These are phyloP conservation scores for Suillus occidentalis DNA, from an alignment of 768 basidiomycete species.

Conservation along the genomic window DNA sequence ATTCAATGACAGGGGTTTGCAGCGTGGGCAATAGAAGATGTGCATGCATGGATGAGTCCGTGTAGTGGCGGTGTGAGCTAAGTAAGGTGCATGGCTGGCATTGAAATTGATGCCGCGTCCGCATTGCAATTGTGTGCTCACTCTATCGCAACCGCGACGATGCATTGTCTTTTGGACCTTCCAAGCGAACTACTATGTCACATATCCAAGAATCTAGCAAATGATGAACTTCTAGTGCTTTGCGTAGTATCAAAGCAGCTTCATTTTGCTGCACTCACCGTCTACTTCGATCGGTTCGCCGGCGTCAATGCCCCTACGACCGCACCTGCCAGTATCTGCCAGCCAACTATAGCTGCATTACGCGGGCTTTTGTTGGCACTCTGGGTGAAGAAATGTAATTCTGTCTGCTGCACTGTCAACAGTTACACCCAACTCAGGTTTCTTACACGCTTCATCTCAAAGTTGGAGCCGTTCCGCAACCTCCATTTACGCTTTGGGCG, in stretches of 20 bases:
- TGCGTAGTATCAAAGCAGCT: neutral
- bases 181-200: conserved; percentile 2
- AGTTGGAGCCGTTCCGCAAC: conserved; percentile 5
- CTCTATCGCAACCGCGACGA: neutral
- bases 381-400: conserved; percentile 6
- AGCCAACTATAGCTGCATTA: neutral
- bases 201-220: neutral
- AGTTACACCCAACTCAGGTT: neutral
- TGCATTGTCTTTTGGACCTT: neutral
- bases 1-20: neutral
- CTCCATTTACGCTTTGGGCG: neutral
- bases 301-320: conserved; percentile 1
- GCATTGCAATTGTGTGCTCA: neutral
- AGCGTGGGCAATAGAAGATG: conserved; percentile 1
- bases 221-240: neutral
- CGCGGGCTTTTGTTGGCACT: conserved; percentile 4
- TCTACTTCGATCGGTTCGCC: neutral
- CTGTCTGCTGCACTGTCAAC: neutral
- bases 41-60: neutral
- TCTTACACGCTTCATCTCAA: neutral
- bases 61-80: neutral
- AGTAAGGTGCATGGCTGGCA: neutral
- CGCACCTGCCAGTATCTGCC: conserved; percentile 2
- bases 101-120: neutral
- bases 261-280: conserved; percentile 4